Evolutionary conservation across 768 basidiomycete species (phyloP), one percentile per base, ranked within the genome.

Genomic region (Trametes cubensis): DNA sequence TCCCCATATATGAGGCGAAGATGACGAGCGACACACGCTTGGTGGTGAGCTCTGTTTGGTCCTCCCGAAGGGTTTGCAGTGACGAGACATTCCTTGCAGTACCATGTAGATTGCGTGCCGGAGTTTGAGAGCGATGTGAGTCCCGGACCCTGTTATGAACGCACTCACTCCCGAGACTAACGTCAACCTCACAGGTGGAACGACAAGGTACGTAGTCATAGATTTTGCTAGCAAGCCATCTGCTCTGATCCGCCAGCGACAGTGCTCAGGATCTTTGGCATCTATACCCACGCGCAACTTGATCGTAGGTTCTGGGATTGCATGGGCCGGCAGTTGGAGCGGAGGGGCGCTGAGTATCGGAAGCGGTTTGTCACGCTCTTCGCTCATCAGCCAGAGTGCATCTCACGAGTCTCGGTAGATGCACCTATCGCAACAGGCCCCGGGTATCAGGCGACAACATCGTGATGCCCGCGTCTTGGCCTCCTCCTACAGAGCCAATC

Each of bases 1-100:
- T 89, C 4, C 85, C 87, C 0, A 80, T 89, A 13, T 89, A 79
- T 54, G 86, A 87, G 67, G 88, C 88, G 0, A 88, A 86, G 68
- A 83, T 89, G 63, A 79, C 75, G 50, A 74, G 80, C 2, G 66
- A 69, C 39, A 49, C 58, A 6, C 58, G 67, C 2, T 58, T 69
- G 2, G 67, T 69, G 23, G 67, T 69, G 47, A 51, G 67, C 58
- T 34, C 7, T 48, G 18, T 15, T 30, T 28, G 28, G 28, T 28
- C 28, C 7, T 7, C 3, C 28, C 28, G 28, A 28, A 28, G 28
- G 28, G 28, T 7, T 28, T 28, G 14, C 6, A 40, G 11, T 13
- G 28, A 14, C 2, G 7, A n/a, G 44, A 23, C 17, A 10, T 39
- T 11, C 28, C 17, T 25, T 38, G 18, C 58, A 72, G 73, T 74